These are phyloP conservation scores for Oehlia diaphana DNA, from an alignment of 192 early-diverging fungal species.

Conservation along the genomic window DNA sequence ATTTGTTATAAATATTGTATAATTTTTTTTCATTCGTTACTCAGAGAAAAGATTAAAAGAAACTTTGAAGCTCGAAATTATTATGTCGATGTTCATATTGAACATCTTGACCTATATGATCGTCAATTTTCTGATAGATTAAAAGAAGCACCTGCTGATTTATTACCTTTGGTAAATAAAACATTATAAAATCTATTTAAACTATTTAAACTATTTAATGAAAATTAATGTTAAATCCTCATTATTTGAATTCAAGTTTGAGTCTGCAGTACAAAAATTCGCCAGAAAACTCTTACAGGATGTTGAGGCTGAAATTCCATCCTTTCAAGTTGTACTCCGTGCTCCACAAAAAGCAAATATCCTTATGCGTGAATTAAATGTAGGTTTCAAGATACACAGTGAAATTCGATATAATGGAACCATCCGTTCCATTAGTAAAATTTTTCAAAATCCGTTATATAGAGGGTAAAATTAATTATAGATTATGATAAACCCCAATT, in stretches of 20 bases:
- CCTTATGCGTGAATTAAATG: conserved; percentile 88
- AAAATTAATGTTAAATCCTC: no score
- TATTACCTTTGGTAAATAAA: conserved; percentile 25
- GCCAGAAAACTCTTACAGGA: background rate
- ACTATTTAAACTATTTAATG: no score
- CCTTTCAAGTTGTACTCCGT: conserved; percentile 20
- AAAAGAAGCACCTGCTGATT: background rate
- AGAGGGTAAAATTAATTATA: no score
- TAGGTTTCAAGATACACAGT: conserved; percentile 39
- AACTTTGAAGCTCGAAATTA: conserved; percentile 6
- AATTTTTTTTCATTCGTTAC: no score
- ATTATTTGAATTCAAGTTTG: background rate
- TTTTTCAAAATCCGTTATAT: no score
- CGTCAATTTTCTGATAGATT: conserved; percentile 2
- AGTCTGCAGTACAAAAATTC: background rate
- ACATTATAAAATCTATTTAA: background rate
- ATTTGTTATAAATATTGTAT: no score
- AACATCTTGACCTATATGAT: conserved; percentile 7
- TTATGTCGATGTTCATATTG: background rate
- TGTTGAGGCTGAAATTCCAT: background rate
- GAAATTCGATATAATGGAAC: no score
- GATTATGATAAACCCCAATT: no score
- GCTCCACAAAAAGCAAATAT: conserved; percentile 75
- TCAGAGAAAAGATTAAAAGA: conserved; percentile 32
- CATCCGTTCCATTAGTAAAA: no score